phyloP scores from a whole-genome alignment of 2,329 filamentous ascomycete genomes.

The Cladophialophora carrionii region DNA sequence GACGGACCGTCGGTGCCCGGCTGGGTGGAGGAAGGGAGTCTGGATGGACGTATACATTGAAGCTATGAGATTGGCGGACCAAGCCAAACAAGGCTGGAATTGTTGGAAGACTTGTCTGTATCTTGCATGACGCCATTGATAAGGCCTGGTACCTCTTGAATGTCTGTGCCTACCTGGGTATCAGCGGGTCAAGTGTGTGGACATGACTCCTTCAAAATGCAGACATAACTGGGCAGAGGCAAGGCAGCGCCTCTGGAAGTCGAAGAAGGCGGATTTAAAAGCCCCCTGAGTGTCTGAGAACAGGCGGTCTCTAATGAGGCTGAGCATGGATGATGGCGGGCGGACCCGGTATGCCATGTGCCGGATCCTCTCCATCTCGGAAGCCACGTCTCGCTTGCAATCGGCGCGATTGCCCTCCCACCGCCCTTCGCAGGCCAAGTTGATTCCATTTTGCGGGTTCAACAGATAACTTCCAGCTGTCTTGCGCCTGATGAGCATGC shows the following conservation, averaged over 20 bases:
- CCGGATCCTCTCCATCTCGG: neutral
- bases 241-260: neutral
- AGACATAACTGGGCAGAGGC: neutral
- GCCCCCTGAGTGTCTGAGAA: neutral
- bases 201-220: neutral
- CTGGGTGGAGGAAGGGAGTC: slow-evolving; percentile 63
- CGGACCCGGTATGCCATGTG: neutral
- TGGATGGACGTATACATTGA: slow-evolving; percentile 35
- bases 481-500: neutral
- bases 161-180: neutral
- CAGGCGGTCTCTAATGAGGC: slow-evolving; percentile 6
- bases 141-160: neutral
- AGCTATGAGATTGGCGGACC: slow-evolving; percentile 34
- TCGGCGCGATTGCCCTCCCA: neutral
- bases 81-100: slow-evolving; percentile 15
- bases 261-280: neutral
- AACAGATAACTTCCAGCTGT: neutral
- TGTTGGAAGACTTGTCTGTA: neutral
- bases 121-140: neutral
- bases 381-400: neutral
- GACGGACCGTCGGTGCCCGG: slow-evolving; percentile 67
- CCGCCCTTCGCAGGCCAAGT: neutral
- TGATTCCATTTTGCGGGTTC: neutral
- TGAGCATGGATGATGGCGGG: neutral
- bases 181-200: neutral